Conservation (phyloP, 345 rosid species). For the Leavenworthia alabamica region DNA sequence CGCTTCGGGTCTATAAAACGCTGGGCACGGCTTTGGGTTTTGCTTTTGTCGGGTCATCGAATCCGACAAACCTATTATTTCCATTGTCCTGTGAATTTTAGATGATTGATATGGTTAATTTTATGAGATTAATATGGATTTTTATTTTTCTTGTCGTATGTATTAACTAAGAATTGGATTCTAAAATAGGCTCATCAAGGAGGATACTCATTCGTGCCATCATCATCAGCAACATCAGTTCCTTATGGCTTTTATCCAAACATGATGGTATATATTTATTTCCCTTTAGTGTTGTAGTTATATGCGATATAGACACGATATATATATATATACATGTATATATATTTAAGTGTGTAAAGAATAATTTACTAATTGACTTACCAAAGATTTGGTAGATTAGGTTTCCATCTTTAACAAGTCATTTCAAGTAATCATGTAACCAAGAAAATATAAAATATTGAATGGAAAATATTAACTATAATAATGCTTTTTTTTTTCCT, state of each 20-base stretch:
- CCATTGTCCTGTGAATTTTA: no score
- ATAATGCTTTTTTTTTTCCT: background rate
- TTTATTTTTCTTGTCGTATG: background rate
- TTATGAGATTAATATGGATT: no score
- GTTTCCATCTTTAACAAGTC: background rate
- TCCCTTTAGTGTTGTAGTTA: background rate
- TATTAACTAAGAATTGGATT: background rate
- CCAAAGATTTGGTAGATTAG: background rate
- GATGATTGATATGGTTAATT: no score
- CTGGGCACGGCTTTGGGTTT: no score
- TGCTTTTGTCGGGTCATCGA: background rate
- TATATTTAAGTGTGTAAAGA: background rate
- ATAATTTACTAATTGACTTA: background rate
- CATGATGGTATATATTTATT: conserved; percentile 45
- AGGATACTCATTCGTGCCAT: conserved; percentile 49
- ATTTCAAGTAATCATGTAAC: background rate
- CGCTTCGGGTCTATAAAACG: no score
- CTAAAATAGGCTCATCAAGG: conserved; percentile 29
- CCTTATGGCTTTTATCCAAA: conserved; percentile 59
- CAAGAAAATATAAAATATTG: background rate
- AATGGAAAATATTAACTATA: background rate
- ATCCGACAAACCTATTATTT: no score
- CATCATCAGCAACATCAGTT: no score
- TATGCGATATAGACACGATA: background rate
- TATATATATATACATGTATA: no score